Evolutionary conservation across 2,329 filamentous ascomycete species (phyloP).

Genomic region (Aspergillus sp.): DNA sequence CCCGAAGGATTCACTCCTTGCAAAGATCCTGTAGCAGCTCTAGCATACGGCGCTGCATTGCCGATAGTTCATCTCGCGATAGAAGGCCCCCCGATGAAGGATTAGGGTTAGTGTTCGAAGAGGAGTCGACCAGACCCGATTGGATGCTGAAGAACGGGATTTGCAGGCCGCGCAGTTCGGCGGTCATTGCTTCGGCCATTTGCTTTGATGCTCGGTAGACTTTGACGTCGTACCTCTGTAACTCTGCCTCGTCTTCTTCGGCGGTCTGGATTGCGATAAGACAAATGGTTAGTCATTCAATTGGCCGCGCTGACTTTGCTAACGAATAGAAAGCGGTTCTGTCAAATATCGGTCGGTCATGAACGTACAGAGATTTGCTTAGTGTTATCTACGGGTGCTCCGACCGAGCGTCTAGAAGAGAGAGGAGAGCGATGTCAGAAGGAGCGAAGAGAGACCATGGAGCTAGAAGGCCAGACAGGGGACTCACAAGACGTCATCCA

Average conservation of each 20-base stretch:
- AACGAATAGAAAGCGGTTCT: not conserved
- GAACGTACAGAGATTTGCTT: constrained; percentile 32
- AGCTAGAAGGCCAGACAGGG: not conserved
- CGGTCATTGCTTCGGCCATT: constrained; percentile 60
- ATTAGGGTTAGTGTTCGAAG: not conserved
- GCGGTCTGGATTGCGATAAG: constrained; percentile 33
- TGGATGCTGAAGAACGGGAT: constrained; percentile 62
- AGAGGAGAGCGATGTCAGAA: not conserved
- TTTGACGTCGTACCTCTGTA: constrained; percentile 60
- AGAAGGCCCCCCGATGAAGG: not conserved
- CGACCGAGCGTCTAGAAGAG: constrained; percentile 44
- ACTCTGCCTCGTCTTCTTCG: constrained; percentile 54
- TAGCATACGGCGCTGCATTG: constrained; percentile 50
- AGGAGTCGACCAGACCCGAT: constrained; percentile 38
- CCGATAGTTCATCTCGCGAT: constrained; percentile 39
- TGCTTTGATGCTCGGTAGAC: constrained; percentile 59
- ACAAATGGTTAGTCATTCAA: not conserved
- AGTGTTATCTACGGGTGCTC: constrained; percentile 38
- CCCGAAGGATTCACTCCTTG: constrained; percentile 28
- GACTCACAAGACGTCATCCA: constrained; percentile 56
- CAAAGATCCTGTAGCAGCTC: constrained; percentile 53
- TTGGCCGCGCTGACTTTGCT: not conserved
- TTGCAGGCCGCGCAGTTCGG: constrained; percentile 56
- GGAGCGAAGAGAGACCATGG: not conserved
- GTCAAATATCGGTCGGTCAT: not conserved